Conservation (phyloP, 2,329 filamentous ascomycete species). For the Trichoderma afroharzianum region DNA sequence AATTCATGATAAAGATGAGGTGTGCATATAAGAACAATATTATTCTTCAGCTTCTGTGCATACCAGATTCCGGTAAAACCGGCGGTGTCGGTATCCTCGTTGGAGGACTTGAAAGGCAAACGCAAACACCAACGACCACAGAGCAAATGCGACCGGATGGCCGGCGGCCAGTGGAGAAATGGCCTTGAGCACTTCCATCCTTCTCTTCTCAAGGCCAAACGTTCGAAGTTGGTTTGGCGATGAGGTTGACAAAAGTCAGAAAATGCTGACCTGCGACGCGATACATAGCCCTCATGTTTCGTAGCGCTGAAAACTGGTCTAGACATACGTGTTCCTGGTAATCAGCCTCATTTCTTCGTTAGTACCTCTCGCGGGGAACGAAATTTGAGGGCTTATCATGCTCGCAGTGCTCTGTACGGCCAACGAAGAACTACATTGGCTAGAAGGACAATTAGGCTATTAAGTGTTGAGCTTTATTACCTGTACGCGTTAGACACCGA, state of each 20-base stretch:
- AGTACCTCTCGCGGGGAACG: not conserved
- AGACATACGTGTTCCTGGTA: not conserved
- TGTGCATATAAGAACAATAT: not conserved
- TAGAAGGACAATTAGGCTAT: not conserved
- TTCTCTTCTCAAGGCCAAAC: not conserved
- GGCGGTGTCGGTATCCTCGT: not conserved
- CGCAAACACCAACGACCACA: not conserved
- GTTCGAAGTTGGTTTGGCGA: not conserved
- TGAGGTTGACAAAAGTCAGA: not conserved
- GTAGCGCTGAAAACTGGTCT: not conserved
- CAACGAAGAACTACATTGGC: not conserved
- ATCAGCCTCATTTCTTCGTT: not conserved
- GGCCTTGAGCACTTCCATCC: not conserved
- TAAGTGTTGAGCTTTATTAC: not conserved
- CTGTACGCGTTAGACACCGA: no score
- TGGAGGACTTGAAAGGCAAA: slow-evolving; percentile 19
- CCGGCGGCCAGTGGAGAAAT: not conserved
- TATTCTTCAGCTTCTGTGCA: not conserved
- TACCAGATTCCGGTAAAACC: not conserved
- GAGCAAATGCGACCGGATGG: not conserved
- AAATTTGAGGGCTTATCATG: not conserved
- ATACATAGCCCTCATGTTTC: not conserved
- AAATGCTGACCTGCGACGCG: not conserved
- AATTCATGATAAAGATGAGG: not conserved
- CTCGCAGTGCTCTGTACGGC: not conserved